Conservation (phyloP, 2,329 filamentous ascomycete genomes). For the Penicillium psychrosexuale region DNA sequence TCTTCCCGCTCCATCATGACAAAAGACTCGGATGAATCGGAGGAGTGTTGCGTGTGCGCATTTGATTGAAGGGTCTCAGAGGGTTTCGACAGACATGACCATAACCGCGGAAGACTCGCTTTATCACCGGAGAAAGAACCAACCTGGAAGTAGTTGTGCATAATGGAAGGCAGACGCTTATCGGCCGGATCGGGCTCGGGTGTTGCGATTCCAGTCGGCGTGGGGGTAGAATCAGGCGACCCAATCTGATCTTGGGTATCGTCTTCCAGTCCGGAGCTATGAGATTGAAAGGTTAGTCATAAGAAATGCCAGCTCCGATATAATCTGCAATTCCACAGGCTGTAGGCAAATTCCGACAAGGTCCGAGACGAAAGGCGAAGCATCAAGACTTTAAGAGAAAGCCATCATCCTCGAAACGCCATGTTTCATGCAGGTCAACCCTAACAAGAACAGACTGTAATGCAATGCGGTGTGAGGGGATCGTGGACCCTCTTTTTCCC, state of each 20-base stretch:
- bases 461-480: constrained; percentile 22
- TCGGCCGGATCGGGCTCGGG: constrained; percentile 91
- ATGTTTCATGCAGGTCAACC: constrained; percentile 11
- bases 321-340: background rate
- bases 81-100: constrained; percentile 35
- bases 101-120: constrained; percentile 46
- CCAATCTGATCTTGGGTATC: constrained; percentile 52
- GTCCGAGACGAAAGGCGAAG: background rate
- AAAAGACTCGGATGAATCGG: constrained; percentile 40
- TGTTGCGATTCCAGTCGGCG: constrained; percentile 71
- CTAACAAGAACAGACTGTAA: constrained; percentile 4
- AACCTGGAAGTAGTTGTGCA: constrained; percentile 99
- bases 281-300: constrained; percentile 29
- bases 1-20: constrained; percentile 43
- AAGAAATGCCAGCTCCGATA: background rate
- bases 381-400: background rate
- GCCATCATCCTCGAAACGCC: constrained; percentile 2
- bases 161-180: constrained; percentile 91
- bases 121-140: constrained; percentile 78
- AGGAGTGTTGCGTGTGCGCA: constrained; percentile 12
- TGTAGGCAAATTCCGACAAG: constrained; percentile 11
- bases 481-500: constrained; percentile 13
- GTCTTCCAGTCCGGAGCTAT: constrained; percentile 37
- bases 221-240: constrained; percentile 77
- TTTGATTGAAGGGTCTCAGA: constrained; percentile 16